These are phyloP conservation scores for Lasiodiplodia sp. DNA, from an alignment of 2,329 filamentous ascomycete genomes.

Conservation along the genomic window DNA sequence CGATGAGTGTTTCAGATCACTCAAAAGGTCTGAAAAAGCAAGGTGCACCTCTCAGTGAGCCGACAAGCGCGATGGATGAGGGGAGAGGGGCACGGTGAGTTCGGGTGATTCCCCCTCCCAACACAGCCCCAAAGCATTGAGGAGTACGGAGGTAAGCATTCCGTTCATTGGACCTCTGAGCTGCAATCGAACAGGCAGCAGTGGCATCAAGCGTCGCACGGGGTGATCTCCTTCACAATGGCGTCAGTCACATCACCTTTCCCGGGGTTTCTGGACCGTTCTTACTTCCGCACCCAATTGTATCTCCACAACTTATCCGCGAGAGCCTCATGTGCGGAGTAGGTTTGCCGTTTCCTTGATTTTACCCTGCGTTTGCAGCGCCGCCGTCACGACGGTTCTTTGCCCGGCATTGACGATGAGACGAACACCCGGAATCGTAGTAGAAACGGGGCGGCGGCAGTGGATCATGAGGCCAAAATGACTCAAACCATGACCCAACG, in stretches of 20 bases:
- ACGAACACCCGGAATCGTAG: not conserved
- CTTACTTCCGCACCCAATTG: not conserved
- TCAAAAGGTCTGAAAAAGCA: conserved; percentile 9
- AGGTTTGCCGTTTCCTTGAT: conserved; percentile 8
- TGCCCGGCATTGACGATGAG: not conserved
- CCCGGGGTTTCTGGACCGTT: not conserved
- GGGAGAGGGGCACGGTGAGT: not conserved
- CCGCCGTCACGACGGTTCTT: not conserved
- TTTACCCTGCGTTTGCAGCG: not conserved
- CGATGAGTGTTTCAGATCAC: conserved; percentile 9
- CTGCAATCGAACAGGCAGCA: conserved; percentile 14
- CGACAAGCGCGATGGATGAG: not conserved
- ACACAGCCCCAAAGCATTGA: not conserved
- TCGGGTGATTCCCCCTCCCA: not conserved
- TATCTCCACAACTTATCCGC: not conserved
- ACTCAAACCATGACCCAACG: conserved; percentile 1
- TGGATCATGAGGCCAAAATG: not conserved
- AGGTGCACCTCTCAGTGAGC: not conserved
- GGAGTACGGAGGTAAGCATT: conserved; percentile 9
- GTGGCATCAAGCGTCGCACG: not conserved
- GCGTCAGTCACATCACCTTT: conserved; percentile 18
- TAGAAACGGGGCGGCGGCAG: not conserved
- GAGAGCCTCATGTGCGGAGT: conserved; percentile 19
- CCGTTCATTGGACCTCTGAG: conserved; percentile 2
- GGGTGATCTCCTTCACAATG: conserved; percentile 11